These are phyloP conservation scores for Colletotrichum ledebouriae DNA, from an alignment of 2,329 filamentous ascomycete genomes.

Conservation along the genomic window DNA sequence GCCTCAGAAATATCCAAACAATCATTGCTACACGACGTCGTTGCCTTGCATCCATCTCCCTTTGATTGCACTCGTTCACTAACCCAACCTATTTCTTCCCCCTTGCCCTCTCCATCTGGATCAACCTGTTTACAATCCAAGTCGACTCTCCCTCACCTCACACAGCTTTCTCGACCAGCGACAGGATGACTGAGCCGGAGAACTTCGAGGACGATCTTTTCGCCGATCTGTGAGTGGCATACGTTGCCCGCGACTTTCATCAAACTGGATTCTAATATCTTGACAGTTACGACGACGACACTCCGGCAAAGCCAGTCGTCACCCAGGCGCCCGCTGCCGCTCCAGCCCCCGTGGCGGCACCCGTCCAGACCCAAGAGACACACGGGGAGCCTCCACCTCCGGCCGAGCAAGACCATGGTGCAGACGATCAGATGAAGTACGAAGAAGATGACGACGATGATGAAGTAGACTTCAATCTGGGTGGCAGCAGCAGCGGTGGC, in stretches of 20 bases:
- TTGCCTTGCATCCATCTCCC: slow-evolving; percentile 5
- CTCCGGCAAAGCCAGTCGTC: slow-evolving; percentile 56
- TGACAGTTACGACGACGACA: slow-evolving; percentile 75
- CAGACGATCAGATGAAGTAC: slow-evolving; percentile 57
- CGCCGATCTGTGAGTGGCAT: slow-evolving; percentile 84
- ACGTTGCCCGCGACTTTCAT: slow-evolving; percentile 43
- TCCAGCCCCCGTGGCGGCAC: slow-evolving; percentile 45
- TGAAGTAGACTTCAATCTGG: slow-evolving; percentile 71
- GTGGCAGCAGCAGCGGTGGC: slow-evolving; percentile 40
- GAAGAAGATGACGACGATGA: slow-evolving; percentile 67
- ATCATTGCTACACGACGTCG: slow-evolving; percentile 12
- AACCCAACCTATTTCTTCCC: not conserved
- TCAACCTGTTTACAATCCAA: not conserved
- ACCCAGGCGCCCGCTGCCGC: slow-evolving; percentile 52
- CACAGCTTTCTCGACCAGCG: not conserved
- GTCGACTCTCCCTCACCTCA: too few relatives aligned
- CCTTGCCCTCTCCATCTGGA: slow-evolving; percentile 18
- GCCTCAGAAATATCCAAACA: slow-evolving; percentile 41
- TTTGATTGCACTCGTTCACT: slow-evolving; percentile 30
- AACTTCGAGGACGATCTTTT: slow-evolving; percentile 95
- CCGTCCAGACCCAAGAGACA: slow-evolving; percentile 48
- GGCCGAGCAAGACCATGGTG: slow-evolving; percentile 55
- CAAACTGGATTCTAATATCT: slow-evolving; percentile 15
- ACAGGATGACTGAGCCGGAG: slow-evolving; percentile 81
- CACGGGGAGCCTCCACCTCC: slow-evolving; percentile 47